Base-by-base conservation (phyloP, 805 yeast species). In the Monosporozyma siamensis region DNA sequence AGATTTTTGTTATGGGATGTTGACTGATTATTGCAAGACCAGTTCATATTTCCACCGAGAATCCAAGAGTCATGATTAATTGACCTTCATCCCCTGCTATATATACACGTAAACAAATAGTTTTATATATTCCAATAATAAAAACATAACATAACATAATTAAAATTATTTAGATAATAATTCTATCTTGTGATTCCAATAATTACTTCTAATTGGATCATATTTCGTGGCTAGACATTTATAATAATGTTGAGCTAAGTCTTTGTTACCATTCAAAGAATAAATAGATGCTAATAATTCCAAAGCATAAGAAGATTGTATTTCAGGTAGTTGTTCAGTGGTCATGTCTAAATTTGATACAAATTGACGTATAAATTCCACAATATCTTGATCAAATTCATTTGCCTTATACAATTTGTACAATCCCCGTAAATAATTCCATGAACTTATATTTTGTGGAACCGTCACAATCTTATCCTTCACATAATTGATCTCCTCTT, bases 361-460 rank as follows among this genome's bases (percentile, higher is more conserved):
- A 52, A 69, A 77, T 14, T 56, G 46, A 10, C 48, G 34, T 22
- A 78, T 75, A 43, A 81, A 75, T 2, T 48, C 54, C 44, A 75
- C 68, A 29, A 80, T 56, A 0, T 64, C 69, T 0, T 44, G 34
- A 7, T 75, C 49, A 18, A 63, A 60, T 34, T 51, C 48, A 3
- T 48, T 42, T 21, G 45, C 32, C n/a, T 42, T 36, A 37, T 54
- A 48, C 25, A 49, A 43, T 12, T 64, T 62, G 51, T 71, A 69
- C 0, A 85, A 50, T 9, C 90, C 95, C 6, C 61, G 56, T 14
- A 88, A 59, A 56, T 90, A 92, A 53, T 82, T 81, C 98, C 97
- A 90, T 0, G 83, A 66, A 6, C 94, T 78, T 36, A 82, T 78
- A 57, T 92, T 90, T 36, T 83, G 86, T 1, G 96, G 95, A 2